Conservation (phyloP, 805 yeast genomes). For the Scheffersomyces ergatensis region DNA sequence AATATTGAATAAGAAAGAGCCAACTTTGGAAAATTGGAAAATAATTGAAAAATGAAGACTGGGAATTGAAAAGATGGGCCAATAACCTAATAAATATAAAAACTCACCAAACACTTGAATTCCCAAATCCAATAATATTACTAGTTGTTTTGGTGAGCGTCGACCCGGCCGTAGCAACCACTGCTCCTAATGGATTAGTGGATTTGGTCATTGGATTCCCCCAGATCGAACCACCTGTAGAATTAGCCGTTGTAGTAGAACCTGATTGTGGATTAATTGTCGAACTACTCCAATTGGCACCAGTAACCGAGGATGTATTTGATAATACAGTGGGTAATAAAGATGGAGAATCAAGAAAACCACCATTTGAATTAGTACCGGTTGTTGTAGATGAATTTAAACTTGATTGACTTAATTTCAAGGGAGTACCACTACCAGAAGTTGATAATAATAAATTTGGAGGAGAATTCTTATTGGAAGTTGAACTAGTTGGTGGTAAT, state of each 20-base stretch:
- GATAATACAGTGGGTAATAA: conserved; percentile 9
- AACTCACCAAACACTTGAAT: conserved; percentile 19
- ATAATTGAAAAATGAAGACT: too few relatives aligned
- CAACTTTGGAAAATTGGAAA: too few relatives aligned
- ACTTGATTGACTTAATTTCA: conserved; percentile 1
- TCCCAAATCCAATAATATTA: conserved; percentile 10
- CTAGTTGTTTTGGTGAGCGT: background rate
- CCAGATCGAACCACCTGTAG: conserved; percentile 19
- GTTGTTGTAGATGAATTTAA: conserved; percentile 4
- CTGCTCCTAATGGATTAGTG: background rate
- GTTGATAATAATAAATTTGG: conserved; percentile 18
- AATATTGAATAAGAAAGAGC: too few relatives aligned
- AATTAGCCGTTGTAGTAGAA: conserved; percentile 4
- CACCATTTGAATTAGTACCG: conserved; percentile 2
- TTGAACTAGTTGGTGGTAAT: conserved; percentile 15
- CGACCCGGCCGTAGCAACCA: background rate
- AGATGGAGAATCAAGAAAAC: conserved; percentile 16
- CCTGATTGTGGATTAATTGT: background rate
- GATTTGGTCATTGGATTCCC: conserved; percentile 14
- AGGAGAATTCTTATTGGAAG: conserved; percentile 17
- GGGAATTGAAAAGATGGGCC: too few relatives aligned
- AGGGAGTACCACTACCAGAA: conserved; percentile 1
- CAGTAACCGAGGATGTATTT: conserved; percentile 4
- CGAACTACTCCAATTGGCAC: conserved; percentile 11
- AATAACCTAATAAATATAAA: too few relatives aligned